A percentile compares a stretch with the other conserved stretches of the same genome.
Conservation (phyloP, 1,284 basidiomycete species). For the Papiliotrema nemorosa region DNA sequence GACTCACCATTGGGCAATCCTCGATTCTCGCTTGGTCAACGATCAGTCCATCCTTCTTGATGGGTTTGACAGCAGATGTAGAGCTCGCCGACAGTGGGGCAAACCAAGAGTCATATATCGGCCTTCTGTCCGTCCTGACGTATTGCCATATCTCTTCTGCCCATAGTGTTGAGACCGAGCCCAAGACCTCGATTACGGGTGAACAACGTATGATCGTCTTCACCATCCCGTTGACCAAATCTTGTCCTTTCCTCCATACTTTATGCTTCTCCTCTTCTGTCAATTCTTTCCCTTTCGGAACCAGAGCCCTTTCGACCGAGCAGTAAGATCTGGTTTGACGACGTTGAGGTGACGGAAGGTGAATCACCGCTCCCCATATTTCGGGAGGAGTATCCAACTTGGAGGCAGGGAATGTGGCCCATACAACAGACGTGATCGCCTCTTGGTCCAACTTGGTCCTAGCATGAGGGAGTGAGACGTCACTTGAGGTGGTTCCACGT, state of each 20-base stretch:
- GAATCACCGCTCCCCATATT: constrained; percentile 16
- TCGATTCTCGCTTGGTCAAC: constrained; percentile 8
- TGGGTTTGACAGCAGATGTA: neutral
- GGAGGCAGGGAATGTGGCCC: neutral
- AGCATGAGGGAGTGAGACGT: neutral
- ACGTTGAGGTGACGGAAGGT: constrained; percentile 10
- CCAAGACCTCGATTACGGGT: constrained; percentile 4
- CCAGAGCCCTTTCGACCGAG: constrained; percentile 8
- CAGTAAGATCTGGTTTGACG: constrained; percentile 23
- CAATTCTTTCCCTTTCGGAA: neutral
- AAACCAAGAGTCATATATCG: neutral
- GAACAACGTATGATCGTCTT: neutral
- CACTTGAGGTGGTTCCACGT: neutral
- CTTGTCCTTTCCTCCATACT: neutral
- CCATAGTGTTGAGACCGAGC: constrained; percentile 12
- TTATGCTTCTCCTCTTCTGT: neutral
- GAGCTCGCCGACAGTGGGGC: too few species aligned
- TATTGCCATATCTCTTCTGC: neutral
- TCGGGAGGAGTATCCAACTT: neutral
- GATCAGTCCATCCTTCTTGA: neutral
- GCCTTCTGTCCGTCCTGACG: neutral
- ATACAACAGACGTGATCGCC: neutral
- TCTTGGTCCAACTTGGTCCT: neutral
- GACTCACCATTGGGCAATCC: constrained; percentile 9
- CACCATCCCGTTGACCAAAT: constrained; percentile 2